A percentile compares a stretch with the other conserved stretches of the same genome.
Evolutionary conservation across 2,329 filamentous ascomycete genomes (phyloP).

Genomic region (Allantophomopsis lycopodina): DNA sequence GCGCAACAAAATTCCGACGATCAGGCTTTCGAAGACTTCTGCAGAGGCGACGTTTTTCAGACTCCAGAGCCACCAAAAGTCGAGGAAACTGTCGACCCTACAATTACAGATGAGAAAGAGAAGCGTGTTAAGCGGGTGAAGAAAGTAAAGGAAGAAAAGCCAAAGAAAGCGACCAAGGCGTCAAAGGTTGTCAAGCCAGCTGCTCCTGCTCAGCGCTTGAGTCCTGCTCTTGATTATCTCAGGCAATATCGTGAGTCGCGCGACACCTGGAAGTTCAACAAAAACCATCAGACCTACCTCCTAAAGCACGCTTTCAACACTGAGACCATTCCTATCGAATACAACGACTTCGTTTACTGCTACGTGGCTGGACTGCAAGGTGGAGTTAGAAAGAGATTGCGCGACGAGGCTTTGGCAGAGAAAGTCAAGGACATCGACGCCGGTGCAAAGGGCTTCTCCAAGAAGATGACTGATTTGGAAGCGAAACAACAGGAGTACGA

Average conservation of each 20-base stretch:
- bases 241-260: conserved; percentile 59
- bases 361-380: conserved; percentile 76
- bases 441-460: conserved; percentile 31
- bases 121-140: conserved; percentile 15
- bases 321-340: conserved; percentile 53
- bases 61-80: conserved; percentile 13
- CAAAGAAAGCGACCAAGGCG: conserved; percentile 6
- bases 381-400: conserved; percentile 54
- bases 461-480: conserved; percentile 29
- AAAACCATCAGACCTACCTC: conserved; percentile 75
- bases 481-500: conserved; percentile 42
- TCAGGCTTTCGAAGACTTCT: conserved; percentile 8
- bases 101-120: conserved; percentile 14
- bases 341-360: conserved; percentile 56
- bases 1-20: conserved; percentile 19
- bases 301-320: conserved; percentile 71
- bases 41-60: conserved; percentile 9
- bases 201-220: conserved; percentile 21
- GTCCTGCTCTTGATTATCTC: conserved; percentile 63
- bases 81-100: conserved; percentile 13
- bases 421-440: conserved; percentile 40
- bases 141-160: conserved; percentile 5
- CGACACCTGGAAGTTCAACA: conserved; percentile 86
- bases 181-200: conserved; percentile 7
- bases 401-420: conserved; percentile 48